Evolutionary conservation across 2,329 filamentous ascomycete genomes (phyloP).

Genomic region (Ascochyta viciae-villosae): DNA sequence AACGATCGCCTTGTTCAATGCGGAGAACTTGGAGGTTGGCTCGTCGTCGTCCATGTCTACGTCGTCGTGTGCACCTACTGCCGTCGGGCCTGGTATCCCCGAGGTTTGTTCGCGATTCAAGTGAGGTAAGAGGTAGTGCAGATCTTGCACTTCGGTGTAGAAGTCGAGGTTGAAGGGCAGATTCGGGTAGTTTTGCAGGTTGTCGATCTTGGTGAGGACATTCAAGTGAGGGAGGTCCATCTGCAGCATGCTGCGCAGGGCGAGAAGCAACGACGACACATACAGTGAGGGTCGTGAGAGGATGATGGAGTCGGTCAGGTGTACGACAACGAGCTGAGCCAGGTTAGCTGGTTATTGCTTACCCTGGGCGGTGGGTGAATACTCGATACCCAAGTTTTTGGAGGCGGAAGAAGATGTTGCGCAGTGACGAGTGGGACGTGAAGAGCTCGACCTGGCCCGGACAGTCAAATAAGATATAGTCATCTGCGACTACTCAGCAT

Average conservation of each 20-base stretch:
- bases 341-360: slow-evolving; percentile 32
- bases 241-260: slow-evolving; percentile 94
- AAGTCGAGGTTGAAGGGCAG: slow-evolving; percentile 95
- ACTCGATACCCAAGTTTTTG: slow-evolving; percentile 94
- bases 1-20: slow-evolving; percentile 85
- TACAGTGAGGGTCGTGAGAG: slow-evolving; percentile 93
- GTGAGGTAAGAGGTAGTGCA: slow-evolving; percentile 81
- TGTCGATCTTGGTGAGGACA: slow-evolving; percentile 97
- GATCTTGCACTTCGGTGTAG: slow-evolving; percentile 96
- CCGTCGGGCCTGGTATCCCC: slow-evolving; percentile 43
- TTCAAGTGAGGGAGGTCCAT: slow-evolving; percentile 97
- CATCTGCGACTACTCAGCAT: slow-evolving; percentile 60
- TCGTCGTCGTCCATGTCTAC: slow-evolving; percentile 50
- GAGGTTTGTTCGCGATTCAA: slow-evolving; percentile 74
- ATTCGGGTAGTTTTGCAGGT: slow-evolving; percentile 81
- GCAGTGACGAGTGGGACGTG: slow-evolving; percentile 89
- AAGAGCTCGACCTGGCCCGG: slow-evolving; percentile 97
- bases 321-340: slow-evolving; percentile 83
- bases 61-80: slow-evolving; percentile 38
- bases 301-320: slow-evolving; percentile 93
- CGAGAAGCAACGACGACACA: slow-evolving; percentile 90
- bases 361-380: slow-evolving; percentile 51
- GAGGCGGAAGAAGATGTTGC: slow-evolving; percentile 89
- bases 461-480: slow-evolving; percentile 95
- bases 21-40: slow-evolving; percentile 71